Evolutionary conservation across 23 red algal species (phyloP).

Genomic region (Chondrus crispus): DNA sequence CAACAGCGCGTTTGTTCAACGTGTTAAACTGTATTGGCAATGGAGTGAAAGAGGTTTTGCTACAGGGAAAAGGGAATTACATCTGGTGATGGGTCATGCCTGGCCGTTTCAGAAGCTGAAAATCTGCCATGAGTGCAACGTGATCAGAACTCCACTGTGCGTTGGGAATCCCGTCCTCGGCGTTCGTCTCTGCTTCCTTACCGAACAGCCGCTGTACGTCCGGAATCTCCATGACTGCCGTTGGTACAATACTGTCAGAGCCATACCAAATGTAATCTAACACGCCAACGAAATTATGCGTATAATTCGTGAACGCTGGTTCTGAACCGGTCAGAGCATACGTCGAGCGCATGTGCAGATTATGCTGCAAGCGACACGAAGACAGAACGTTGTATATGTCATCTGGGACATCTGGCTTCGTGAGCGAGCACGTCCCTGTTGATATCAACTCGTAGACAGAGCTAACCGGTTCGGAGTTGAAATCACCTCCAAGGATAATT

Average conservation of each 20-base stretch:
- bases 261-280: slow-evolving; percentile 95
- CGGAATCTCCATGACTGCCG: slow-evolving; percentile 72
- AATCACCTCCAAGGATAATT: slow-evolving; percentile 85
- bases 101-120: slow-evolving; percentile 51
- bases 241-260: slow-evolving; percentile 54
- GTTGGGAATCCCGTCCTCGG: slow-evolving; percentile 59
- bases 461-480: slow-evolving; percentile 86
- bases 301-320: slow-evolving; percentile 95
- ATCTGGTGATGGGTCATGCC: slow-evolving; percentile 33
- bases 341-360: slow-evolving; percentile 68
- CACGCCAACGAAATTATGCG: slow-evolving; percentile 83
- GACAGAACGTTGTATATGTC: slow-evolving; percentile 59
- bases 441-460: slow-evolving; percentile 91
- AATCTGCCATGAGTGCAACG: slow-evolving; percentile 56
- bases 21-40: no score
- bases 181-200: slow-evolving; percentile 36
- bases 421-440: slow-evolving; percentile 50
- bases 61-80: no score
- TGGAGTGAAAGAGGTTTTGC: no score
- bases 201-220: slow-evolving; percentile 58
- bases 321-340: slow-evolving; percentile 79
- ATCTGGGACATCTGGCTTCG: slow-evolving; percentile 64
- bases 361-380: slow-evolving; percentile 66
- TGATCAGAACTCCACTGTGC: slow-evolving; percentile 72
- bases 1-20: no score